Evolutionary conservation across 371 early-diverging fungal genomes (phyloP).

Genomic region (Coemansia sp.): DNA sequence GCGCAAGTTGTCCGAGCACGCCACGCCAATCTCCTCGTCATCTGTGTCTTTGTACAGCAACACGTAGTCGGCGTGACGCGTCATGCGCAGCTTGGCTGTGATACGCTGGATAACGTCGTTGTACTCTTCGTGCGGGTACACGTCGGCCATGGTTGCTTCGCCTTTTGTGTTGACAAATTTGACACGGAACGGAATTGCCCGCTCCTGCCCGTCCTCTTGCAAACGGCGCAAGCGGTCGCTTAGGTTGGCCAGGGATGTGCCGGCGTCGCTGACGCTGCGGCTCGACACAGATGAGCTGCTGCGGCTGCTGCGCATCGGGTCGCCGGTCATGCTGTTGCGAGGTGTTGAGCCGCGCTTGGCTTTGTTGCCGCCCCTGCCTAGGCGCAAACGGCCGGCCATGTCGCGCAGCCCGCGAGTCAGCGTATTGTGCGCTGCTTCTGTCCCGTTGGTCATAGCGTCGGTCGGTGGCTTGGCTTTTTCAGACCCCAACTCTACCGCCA

Average conservation of each 20-base stretch:
- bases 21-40: constrained; percentile 46
- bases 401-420: constrained; percentile 17
- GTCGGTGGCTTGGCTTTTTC: constrained; percentile 12
- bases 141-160: constrained; percentile 41
- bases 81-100: constrained; percentile 42
- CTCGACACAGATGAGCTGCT: constrained; percentile 3
- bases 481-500: constrained; percentile 4
- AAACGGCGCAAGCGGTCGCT: constrained; percentile 12
- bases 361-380: constrained; percentile 9
- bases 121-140: constrained; percentile 35
- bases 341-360: constrained; percentile 13
- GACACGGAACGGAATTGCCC: constrained; percentile 26
- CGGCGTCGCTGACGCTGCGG: constrained; percentile 10
- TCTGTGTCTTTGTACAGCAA: constrained; percentile 45
- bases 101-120: constrained; percentile 29
- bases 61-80: constrained; percentile 22
- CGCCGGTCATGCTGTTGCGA: constrained; percentile 7
- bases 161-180: constrained; percentile 41
- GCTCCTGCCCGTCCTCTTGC: constrained; percentile 10
- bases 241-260: constrained; percentile 6
- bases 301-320: constrained; percentile 1
- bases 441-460: constrained; percentile 6
- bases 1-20: constrained; percentile 41
- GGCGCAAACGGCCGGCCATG: constrained; percentile 9
- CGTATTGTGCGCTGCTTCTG: constrained; percentile 1